These are phyloP conservation scores for Saururus chinensis DNA, from an alignment of 164 flowering plant genomes.

Conservation along the genomic window DNA sequence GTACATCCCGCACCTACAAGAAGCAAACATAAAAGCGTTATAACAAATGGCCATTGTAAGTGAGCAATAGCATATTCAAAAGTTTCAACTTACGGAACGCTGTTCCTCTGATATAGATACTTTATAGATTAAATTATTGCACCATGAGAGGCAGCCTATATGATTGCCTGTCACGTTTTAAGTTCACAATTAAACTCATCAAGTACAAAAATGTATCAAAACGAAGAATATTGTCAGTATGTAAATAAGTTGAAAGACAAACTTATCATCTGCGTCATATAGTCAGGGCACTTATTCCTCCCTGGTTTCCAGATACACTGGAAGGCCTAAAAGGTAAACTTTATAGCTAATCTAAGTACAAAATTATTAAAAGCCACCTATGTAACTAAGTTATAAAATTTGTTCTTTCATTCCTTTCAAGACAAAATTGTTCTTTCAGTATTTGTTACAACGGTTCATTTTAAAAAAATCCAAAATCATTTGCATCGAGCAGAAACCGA, in stretches of 20 bases:
- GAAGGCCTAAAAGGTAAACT: background rate
- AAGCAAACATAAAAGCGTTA: background rate
- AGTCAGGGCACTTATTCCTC: background rate
- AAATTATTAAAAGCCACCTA: background rate
- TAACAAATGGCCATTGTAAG: background rate
- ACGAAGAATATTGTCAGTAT: background rate
- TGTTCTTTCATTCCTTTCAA: no score
- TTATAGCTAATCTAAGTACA: background rate
- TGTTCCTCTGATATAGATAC: slow-evolving; percentile 21
- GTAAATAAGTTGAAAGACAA: background rate
- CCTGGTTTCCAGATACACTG: background rate
- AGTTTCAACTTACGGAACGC: slow-evolving; percentile 16
- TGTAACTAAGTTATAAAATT: no score
- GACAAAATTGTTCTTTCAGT: no score
- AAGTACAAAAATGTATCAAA: background rate
- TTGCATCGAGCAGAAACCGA: background rate
- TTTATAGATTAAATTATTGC: slow-evolving; percentile 19
- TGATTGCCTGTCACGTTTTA: slow-evolving; percentile 27
- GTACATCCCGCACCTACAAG: slow-evolving; percentile 91
- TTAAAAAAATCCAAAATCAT: no score
- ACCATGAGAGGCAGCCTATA: slow-evolving; percentile 29
- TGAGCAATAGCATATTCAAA: background rate
- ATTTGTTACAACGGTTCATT: background rate
- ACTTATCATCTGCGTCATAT: background rate
- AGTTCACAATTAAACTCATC: slow-evolving; percentile 21